These are phyloP conservation scores for Blastobotrys robertii DNA, from an alignment of 805 yeast genomes.

Conservation along the genomic window DNA sequence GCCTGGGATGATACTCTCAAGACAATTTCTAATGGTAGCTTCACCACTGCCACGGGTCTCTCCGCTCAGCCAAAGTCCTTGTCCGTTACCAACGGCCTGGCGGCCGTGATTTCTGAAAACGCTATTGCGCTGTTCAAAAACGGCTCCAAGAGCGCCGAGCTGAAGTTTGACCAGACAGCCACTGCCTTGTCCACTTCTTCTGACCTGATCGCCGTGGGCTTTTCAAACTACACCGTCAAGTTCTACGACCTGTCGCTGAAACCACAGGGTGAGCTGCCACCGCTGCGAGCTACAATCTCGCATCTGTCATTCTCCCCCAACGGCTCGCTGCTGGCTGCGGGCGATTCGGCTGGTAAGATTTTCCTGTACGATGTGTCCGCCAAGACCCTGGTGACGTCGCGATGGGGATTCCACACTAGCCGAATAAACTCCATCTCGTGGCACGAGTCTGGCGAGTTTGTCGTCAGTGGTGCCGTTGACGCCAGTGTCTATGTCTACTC, in stretches of 20 bases:
- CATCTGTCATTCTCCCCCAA: conserved; percentile 61
- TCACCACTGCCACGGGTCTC: conserved; percentile 27
- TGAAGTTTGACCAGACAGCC: conserved; percentile 31
- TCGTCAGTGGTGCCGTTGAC: conserved; percentile 77
- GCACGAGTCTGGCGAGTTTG: conserved; percentile 62
- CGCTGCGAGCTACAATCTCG: conserved; percentile 54
- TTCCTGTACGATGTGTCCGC: conserved; percentile 52
- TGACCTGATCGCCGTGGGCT: conserved; percentile 41
- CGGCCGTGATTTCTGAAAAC: conserved; percentile 38
- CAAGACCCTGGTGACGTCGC: conserved; percentile 51
- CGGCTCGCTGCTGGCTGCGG: conserved; percentile 64
- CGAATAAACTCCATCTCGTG: conserved; percentile 68
- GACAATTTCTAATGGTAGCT: conserved; percentile 24
- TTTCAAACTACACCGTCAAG: conserved; percentile 32
- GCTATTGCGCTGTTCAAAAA: conserved; percentile 32
- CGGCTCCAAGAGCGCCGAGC: conserved; percentile 18
- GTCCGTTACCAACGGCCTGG: conserved; percentile 28
- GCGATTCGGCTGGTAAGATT: conserved; percentile 82
- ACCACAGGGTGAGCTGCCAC: conserved; percentile 27
- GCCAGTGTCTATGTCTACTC: conserved; percentile 73
- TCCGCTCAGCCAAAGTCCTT: conserved; percentile 44
- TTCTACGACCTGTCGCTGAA: conserved; percentile 30
- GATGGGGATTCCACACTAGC: conserved; percentile 96
- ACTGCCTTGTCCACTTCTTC: conserved; percentile 39
- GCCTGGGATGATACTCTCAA: conserved; percentile 87